Evolutionary conservation across 2,329 filamentous ascomycete species (phyloP), one percentile per base, ranked within the genome.

Genomic region (Ophiocordyceps camponoti-saundersi): DNA sequence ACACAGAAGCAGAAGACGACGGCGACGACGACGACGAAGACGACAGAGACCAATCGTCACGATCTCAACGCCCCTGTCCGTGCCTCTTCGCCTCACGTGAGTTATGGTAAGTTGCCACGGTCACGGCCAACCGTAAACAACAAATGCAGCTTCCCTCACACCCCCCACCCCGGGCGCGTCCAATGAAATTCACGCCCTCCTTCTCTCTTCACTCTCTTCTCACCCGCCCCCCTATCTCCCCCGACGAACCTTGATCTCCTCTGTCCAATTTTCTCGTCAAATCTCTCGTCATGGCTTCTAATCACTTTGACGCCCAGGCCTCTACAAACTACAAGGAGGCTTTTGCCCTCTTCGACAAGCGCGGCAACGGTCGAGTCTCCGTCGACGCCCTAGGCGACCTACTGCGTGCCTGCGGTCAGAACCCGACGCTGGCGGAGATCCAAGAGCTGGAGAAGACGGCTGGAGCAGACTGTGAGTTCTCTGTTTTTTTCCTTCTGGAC

Each of bases 311-410:
- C 51, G 59, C 66, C 44, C 76, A 82, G 78, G 78, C 78, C 65
- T 80, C 76, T 51, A 96, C 90, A 72, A 96, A 98, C 82, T 98
- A 96, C 86, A 96, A 96, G 76, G 92, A 98, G 82, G 92, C 92
- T 57, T 98, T 98, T 70, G 89, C 89, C 59, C 85, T 98, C 65
- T 98, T 96, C 75, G 92, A 98, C 77, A 96, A 95, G 81, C 90
- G 92, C 66, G 92, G 92, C 63, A 94, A 86, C 63, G 89, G 90
- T 62, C 89, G 89, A 58, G 92, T 96, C 56, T 69, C 84, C 40
- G 73, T 89, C 64, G 84, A 90, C 55, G 83, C 82, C 53, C 79
- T 98, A 48, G 92, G 92, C 56, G 92, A 98, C 65, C 77, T 98
- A 50, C 80, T 98, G 55, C 85, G 92, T 62, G 92, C 92, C 47